A percentile compares a stretch with the other conserved stretches of the same genome.
These are phyloP conservation scores for Hortaea werneckii DNA, from an alignment of 2,329 filamentous ascomycete genomes.

Conservation along the genomic window DNA sequence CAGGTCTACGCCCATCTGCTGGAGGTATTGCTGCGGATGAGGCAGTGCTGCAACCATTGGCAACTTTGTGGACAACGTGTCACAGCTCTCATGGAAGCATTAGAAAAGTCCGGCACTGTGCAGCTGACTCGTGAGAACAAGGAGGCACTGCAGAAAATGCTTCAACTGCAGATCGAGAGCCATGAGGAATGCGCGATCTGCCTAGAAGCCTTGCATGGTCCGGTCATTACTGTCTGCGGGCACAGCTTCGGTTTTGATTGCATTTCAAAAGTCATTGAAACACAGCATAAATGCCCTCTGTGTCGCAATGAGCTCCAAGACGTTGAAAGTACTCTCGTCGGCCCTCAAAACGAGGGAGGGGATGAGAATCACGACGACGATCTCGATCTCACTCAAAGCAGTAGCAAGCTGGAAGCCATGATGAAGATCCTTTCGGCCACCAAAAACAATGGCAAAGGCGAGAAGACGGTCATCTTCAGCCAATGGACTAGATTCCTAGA, in stretches of 20 bases:
- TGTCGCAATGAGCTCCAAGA: constrained; percentile 61
- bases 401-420: constrained; percentile 73
- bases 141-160: constrained; percentile 60
- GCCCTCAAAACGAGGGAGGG: constrained; percentile 47
- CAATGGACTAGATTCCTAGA: constrained; percentile 70
- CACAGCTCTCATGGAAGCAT: constrained; percentile 57
- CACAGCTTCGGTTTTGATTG: constrained; percentile 69
- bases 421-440: constrained; percentile 65
- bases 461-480: constrained; percentile 64
- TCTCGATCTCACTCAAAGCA: constrained; percentile 51
- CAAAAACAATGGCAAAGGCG: constrained; percentile 45
- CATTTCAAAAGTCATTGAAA: constrained; percentile 62
- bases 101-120: constrained; percentile 59
- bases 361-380: constrained; percentile 38
- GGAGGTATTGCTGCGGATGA: constrained; percentile 69
- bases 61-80: constrained; percentile 66
- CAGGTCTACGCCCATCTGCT: constrained; percentile 64
- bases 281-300: constrained; percentile 74
- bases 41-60: constrained; percentile 86
- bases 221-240: constrained; percentile 76
- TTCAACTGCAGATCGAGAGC: constrained; percentile 66
- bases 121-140: constrained; percentile 62
- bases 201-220: constrained; percentile 58
- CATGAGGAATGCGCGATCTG: constrained; percentile 80
- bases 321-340: constrained; percentile 48